Conservation (phyloP, 139 green algal species). For the Chlamydomonas incerta region DNA sequence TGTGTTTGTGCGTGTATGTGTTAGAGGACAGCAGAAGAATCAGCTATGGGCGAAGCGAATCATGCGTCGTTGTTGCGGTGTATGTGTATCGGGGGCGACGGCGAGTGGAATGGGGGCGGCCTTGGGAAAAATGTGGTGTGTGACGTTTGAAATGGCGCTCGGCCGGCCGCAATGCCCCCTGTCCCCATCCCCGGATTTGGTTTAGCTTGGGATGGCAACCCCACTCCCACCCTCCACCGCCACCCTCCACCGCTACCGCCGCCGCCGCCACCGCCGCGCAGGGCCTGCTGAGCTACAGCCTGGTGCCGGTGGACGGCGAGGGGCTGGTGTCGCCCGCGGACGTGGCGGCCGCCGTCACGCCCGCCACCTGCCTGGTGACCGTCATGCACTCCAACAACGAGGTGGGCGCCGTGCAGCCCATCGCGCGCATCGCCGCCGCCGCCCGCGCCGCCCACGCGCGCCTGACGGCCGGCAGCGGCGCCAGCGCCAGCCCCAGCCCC, state of each 20-base stretch:
- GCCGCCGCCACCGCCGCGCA: too few relatives aligned
- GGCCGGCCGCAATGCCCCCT: too few relatives aligned
- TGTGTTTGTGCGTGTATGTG: neutral
- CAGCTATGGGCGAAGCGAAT: too few relatives aligned
- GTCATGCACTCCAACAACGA: slow-evolving; percentile 92
- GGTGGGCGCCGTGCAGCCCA: slow-evolving; percentile 70
- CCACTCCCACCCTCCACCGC: neutral
- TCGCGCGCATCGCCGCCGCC: slow-evolving; percentile 52
- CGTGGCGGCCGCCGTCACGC: slow-evolving; percentile 56
- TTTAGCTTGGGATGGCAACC: too few relatives aligned
- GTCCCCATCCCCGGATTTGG: too few relatives aligned
- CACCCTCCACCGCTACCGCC: neutral
- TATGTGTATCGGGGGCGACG: too few relatives aligned
- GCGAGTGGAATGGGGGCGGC: too few relatives aligned
- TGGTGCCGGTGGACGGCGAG: slow-evolving; percentile 67
- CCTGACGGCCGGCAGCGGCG: too few relatives aligned
- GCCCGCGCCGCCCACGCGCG: slow-evolving; percentile 14
- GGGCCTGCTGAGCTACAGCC: slow-evolving; percentile 63
- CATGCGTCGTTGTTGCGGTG: too few relatives aligned
- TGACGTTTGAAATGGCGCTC: too few relatives aligned
- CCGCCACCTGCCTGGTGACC: slow-evolving; percentile 72
- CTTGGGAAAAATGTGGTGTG: too few relatives aligned
- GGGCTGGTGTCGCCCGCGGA: slow-evolving; percentile 66
- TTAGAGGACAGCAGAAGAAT: neutral
- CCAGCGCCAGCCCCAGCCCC: neutral